phyloP scores from a whole-genome alignment of 441 rosid genomes.

The California macrophylla region DNA sequence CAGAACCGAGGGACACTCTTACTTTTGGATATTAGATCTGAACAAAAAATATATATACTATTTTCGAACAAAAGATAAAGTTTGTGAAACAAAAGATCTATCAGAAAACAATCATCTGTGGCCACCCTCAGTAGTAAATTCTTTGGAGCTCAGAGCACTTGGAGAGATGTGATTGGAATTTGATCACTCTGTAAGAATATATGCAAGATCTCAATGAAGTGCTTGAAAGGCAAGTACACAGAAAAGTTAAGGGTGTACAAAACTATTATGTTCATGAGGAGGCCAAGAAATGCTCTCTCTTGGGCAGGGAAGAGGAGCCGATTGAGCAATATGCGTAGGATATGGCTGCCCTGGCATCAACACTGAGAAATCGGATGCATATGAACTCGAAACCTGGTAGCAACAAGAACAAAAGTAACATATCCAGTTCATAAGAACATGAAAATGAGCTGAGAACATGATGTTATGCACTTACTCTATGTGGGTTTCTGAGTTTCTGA shows the following conservation, averaged over 20 bases:
- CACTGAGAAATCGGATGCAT: slow-evolving; percentile 60
- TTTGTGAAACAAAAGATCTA: neutral
- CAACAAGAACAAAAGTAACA: neutral
- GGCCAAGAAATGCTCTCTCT: slow-evolving; percentile 71
- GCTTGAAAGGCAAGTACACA: neutral
- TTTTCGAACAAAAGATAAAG: neutral
- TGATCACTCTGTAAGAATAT: neutral
- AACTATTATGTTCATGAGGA: slow-evolving; percentile 32
- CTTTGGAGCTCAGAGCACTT: neutral
- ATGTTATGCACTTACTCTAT: slow-evolving; percentile 30
- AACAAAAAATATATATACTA: too few relatives aligned
- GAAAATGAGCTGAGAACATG: too few relatives aligned
- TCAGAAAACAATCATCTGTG: neutral
- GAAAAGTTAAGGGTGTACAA: slow-evolving; percentile 20
- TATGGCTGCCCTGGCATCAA: slow-evolving; percentile 77
- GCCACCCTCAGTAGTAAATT: neutral
- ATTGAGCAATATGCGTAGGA: slow-evolving; percentile 77
- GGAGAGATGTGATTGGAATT: neutral
- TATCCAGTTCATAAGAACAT: too few relatives aligned
- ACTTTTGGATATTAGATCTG: too few relatives aligned
- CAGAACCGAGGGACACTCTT: too few relatives aligned
- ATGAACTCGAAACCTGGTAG: slow-evolving; percentile 37
- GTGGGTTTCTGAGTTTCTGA: slow-evolving; percentile 31
- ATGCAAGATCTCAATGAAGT: neutral
- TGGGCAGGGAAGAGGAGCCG: slow-evolving; percentile 71